Base-by-base conservation (phyloP, 352 stramenopile species). In the Pythium brachiatum region DNA sequence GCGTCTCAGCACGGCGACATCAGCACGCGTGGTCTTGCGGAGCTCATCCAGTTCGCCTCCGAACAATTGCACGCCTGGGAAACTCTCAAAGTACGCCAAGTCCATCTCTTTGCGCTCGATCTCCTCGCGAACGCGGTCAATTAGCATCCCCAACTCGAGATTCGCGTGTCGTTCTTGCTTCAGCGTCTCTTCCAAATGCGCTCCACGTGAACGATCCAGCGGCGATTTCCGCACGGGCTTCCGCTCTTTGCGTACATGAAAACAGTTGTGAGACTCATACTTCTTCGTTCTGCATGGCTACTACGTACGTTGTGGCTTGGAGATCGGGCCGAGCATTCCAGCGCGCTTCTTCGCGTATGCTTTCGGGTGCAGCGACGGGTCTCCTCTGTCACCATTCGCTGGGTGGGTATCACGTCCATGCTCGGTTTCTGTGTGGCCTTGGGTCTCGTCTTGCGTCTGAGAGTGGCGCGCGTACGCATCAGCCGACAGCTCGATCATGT, bases 91-190 rank as follows among this genome's bases (percentile, higher is more conserved):
- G 41, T 86, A 89, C 21, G 83, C 83, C 11, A 90, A 57, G 55
- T 92, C 81, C 83, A 92, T 92, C 43, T 82, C 71, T 51, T 90
- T 89, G 21, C 81, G 76, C 57, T 92, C 83, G 11, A 79, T 89
- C 47, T 90, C 76, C 41, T 94, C 81, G 8, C 79, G 74, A 29
- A 91, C 50, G 1, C 59, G 58, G 29, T 91, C 77, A 26, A 92
- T 70, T 0, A 74, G 44, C 4, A 85, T 13, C 3, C 75, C 75
- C 31, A 91, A 67, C 27, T 76, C 61, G 1, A 58, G 23, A 38
- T 88, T 86, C 16, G 71, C 73, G 39, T 64, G 57, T 26, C 66
- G 66, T n/a, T 91, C 79, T n/a, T 59, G 51, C 20, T 69, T 62
- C n/a, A 94, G 74, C 7, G 74, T 63, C 66, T 92, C 73, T 68